Evolutionary conservation across 495 filamentous ascomycete species (phyloP), one percentile per base, ranked within the genome.

Genomic region (Aspergillus cristatus): DNA sequence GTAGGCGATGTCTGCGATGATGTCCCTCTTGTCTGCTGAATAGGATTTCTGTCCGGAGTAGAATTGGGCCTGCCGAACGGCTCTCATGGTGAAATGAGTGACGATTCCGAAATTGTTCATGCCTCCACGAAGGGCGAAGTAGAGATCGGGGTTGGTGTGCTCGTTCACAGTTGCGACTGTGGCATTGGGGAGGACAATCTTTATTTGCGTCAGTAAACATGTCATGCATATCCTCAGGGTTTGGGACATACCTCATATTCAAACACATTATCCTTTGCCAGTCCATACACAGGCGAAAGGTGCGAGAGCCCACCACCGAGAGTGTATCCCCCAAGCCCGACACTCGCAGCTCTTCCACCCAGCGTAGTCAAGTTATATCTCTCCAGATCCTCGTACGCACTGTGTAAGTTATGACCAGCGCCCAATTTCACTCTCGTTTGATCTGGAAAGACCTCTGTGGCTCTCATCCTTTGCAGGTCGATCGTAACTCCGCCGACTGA

Each of bases 251-350:
- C 58, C 48, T 77, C 54, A 42, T 67, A 75, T 6, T 57, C 54
- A 4, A 54, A 42, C 5, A 70, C 66, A n/a, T 57, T 61, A 43
- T 77, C 62, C 28, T 57, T 66, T 1, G 67, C 63, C 53, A 53
- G 67, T 22, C 73, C 74, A 18, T 67, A 55, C 12, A 55, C 53
- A 1, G 59, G 51, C 6, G 53, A 55, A 28, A 69, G 65, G 32
- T 55, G 58, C 1, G 43, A 48, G 3, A 51, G 46, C 0, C 57
- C 52, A 26, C 47, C 51, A 43, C 40, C 52, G 14, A 41, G 34
- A 35, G 60, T 55, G 13, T 74, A 51, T n/a, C 77, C 77, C 8
- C 65, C 65, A 0, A 78, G 62, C 29, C 77, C 77, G 29, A 79
- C 67, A 8, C 58, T 55, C 0, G 62, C 50, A 25, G 60, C 67